A percentile compares a stretch with the other conserved stretches of the same genome.
phyloP scores from a whole-genome alignment of 2,329 filamentous ascomycete species.

The Colletotrichum sp. region DNA sequence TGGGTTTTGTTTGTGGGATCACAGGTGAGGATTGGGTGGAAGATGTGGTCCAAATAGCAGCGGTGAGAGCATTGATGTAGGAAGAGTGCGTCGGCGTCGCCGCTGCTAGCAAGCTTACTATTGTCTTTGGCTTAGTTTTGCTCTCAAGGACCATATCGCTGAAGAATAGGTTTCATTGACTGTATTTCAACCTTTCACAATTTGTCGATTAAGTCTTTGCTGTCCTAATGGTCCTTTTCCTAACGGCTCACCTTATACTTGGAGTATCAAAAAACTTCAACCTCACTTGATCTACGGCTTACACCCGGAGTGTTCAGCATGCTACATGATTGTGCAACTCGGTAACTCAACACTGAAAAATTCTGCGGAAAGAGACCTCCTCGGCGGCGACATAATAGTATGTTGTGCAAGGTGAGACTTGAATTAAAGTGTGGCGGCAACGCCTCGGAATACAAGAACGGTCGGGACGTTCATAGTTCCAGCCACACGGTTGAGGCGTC shows the following conservation, averaged over 20 bases:
- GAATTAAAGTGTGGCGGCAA: not conserved
- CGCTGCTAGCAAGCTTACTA: not conserved
- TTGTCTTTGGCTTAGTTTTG: not conserved
- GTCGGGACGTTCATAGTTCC: not conserved
- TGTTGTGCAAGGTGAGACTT: not conserved
- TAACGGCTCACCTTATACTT: not conserved
- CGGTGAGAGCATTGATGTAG: not conserved
- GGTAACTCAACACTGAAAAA: not conserved
- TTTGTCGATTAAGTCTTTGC: accelerated
- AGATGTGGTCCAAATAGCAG: not conserved
- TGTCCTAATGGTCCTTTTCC: not conserved
- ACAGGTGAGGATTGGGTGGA: not conserved
- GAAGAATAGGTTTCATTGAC: not conserved
- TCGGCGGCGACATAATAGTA: not conserved
- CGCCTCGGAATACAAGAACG: not conserved
- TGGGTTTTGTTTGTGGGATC: not conserved
- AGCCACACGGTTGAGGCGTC: not conserved
- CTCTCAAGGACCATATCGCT: accelerated
- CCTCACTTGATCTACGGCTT: not conserved
- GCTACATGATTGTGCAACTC: not conserved
- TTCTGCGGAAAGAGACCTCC: not conserved
- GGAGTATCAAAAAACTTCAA: accelerated
- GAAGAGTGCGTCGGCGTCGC: not conserved
- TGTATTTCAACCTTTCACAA: not conserved
- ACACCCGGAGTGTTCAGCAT: accelerated